These are phyloP conservation scores for Corymbia calophylla DNA, from an alignment of 441 rosid genomes.

Conservation along the genomic window DNA sequence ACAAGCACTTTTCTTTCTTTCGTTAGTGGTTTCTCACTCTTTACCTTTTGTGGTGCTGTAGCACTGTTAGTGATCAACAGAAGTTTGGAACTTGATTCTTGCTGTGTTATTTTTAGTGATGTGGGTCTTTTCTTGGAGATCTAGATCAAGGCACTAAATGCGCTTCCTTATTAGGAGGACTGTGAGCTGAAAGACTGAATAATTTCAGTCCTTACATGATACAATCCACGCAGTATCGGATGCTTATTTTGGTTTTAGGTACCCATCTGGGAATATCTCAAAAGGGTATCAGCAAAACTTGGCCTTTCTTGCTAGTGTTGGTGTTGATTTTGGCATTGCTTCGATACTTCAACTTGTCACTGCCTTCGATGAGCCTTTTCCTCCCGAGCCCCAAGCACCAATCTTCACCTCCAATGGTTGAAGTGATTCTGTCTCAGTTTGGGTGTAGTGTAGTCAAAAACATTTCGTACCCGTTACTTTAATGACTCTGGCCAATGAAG, in stretches of 20 bases:
- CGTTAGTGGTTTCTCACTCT: slow-evolving; percentile 11
- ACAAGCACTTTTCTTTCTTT: slow-evolving; percentile 11
- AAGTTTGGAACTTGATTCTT: neutral
- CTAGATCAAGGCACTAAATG: neutral
- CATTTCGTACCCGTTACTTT: neutral
- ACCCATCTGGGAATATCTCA: slow-evolving; percentile 41
- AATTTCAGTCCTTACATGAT: slow-evolving; percentile 36
- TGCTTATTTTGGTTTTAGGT: slow-evolving; percentile 29
- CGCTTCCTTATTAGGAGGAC: slow-evolving; percentile 20
- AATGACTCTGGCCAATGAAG: neutral
- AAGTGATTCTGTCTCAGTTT: neutral
- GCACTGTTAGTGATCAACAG: neutral
- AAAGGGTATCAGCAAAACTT: slow-evolving; percentile 32
- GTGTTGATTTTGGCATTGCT: neutral
- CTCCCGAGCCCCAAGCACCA: neutral
- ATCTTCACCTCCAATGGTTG: neutral
- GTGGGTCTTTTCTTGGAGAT: neutral
- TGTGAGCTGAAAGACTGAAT: neutral
- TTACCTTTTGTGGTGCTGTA: slow-evolving; percentile 14
- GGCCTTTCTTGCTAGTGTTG: neutral
- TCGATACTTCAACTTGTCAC: neutral
- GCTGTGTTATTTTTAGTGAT: neutral
- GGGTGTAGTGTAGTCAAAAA: neutral
- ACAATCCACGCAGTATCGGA: slow-evolving; percentile 37
- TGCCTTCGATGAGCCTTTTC: neutral